Base-by-base conservation (phyloP, 208 protist genomes). In the Trypanosoma platydactyli region DNA sequence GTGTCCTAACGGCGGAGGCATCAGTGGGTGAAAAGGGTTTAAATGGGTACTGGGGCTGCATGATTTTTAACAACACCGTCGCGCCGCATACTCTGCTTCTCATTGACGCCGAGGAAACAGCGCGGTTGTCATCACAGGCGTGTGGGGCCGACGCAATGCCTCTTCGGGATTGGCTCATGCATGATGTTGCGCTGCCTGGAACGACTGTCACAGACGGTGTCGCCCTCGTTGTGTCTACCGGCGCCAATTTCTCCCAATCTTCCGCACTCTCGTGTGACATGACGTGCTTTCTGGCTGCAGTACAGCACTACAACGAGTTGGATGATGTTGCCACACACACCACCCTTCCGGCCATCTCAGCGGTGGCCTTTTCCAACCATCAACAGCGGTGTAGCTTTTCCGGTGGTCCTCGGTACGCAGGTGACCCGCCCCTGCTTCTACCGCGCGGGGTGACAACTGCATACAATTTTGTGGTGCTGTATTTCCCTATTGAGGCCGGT, bases 381-480 rank as follows among this genome's bases (percentile, higher is more conserved):
- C 13, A 29, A 3, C 7, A 29, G 45, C 3, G 35, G 20, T 65
- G 20, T 25, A 29, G 12, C 7, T 71, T 62, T 16, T 65, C 54
- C 22, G 49, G 38, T 29, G 33, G 18, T 44, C 33, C 29, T 40
- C 24, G 16, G 12, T 20, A 13, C n/a, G 16, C 24, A 16, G 54
- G 44, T 27, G 55, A 71, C n/a, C 20, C 45, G 29, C 15, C 38
- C 15, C 45, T 64, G 1, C 48, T 44, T 22, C 5, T 67, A 1
- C 61, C 66, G 35, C 30, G 22, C 25, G 66, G 59, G 18, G 49
- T 71, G 45, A 35, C 46, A n/a, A 48, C 35, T 46, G 20, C 30
- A 16, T 71, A 71, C 50, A 40, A 59, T n/a, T 71, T 71, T 71
- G 35, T 49, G 27, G 0, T 71, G 3, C 49, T 71, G 12, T 64